Evolutionary conservation across 1,284 basidiomycete species (phyloP).

Genomic region (Phellopilus nigrolimitatus): DNA sequence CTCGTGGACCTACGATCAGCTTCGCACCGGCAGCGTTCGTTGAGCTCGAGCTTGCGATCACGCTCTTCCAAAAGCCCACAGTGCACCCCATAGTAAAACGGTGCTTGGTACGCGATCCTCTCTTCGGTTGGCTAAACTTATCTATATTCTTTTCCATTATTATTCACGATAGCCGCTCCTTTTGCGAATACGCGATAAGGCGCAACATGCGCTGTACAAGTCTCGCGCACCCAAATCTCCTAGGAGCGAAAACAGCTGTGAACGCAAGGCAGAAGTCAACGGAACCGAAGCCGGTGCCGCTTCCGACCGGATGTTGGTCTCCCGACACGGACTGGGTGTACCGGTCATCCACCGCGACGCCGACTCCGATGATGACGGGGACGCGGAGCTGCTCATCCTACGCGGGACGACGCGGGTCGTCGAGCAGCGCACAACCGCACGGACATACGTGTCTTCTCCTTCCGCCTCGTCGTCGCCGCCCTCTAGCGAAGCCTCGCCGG

Average conservation of each 20-base stretch:
- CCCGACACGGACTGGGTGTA: too few relatives aligned
- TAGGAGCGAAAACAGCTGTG: too few relatives aligned
- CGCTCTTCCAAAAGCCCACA: not conserved
- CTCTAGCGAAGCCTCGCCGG: too few relatives aligned
- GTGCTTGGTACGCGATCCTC: constrained; percentile 4
- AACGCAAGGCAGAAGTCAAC: too few relatives aligned
- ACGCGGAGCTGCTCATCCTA: constrained; percentile 9
- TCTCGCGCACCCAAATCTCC: not conserved
- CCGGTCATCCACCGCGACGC: too few relatives aligned
- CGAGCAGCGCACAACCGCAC: not conserved
- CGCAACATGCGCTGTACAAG: not conserved
- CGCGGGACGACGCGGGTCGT: constrained; percentile 7
- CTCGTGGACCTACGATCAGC: constrained; percentile 15
- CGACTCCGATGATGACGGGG: not conserved
- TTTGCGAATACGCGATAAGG: constrained; percentile 7
- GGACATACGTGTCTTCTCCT: too few relatives aligned
- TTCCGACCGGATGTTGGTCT: too few relatives aligned
- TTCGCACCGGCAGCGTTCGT: constrained; percentile 20
- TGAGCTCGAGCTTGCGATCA: constrained; percentile 17
- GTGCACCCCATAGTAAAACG: constrained; percentile 7
- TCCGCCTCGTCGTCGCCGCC: not conserved
- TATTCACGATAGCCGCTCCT: constrained; percentile 4
- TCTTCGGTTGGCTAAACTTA: not conserved
- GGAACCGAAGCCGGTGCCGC: too few relatives aligned
- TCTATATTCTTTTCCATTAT: not conserved